A percentile compares a stretch with the other conserved stretches of the same genome.
phyloP scores from a whole-genome alignment of 768 basidiomycete species.

The Termitomyces sp. region DNA sequence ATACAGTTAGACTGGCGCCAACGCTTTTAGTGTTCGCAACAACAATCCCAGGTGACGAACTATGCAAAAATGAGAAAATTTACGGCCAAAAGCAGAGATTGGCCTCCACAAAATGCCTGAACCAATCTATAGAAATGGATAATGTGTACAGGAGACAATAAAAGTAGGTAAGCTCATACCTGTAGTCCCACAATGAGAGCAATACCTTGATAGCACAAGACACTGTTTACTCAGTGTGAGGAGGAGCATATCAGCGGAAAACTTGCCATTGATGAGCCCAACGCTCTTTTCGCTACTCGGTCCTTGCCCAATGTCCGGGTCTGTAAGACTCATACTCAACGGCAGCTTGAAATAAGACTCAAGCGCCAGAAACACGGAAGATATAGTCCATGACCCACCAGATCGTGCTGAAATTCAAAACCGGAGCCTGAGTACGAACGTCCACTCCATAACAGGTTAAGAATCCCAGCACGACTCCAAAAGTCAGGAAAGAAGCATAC shows the following conservation, averaged over 20 bases:
- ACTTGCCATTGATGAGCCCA: slow-evolving; percentile 69
- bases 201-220: slow-evolving; percentile 47
- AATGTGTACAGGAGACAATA: neutral
- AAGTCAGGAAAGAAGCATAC: slow-evolving; percentile 18
- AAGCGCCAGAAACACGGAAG: neutral
- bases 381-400: slow-evolving; percentile 26
- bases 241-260: neutral
- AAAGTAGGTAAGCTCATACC: slow-evolving; percentile 30
- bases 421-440: slow-evolving; percentile 69
- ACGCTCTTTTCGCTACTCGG: slow-evolving; percentile 66
- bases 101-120: slow-evolving; percentile 84
- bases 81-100: neutral
- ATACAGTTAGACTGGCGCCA: slow-evolving; percentile 83
- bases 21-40: slow-evolving; percentile 86
- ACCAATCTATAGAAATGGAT: slow-evolving; percentile 52
- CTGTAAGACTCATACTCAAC: slow-evolving; percentile 70
- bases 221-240: neutral
- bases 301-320: slow-evolving; percentile 47
- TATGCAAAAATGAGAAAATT: slow-evolving; percentile 22
- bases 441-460: slow-evolving; percentile 21
- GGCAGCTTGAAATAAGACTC: slow-evolving; percentile 40
- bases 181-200: slow-evolving; percentile 82
- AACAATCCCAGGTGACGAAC: slow-evolving; percentile 90
- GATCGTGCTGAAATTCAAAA: slow-evolving; percentile 74
- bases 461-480: neutral